phyloP scores from a whole-genome alignment of 768 basidiomycete genomes.

The Cubamyces lactineus region DNA sequence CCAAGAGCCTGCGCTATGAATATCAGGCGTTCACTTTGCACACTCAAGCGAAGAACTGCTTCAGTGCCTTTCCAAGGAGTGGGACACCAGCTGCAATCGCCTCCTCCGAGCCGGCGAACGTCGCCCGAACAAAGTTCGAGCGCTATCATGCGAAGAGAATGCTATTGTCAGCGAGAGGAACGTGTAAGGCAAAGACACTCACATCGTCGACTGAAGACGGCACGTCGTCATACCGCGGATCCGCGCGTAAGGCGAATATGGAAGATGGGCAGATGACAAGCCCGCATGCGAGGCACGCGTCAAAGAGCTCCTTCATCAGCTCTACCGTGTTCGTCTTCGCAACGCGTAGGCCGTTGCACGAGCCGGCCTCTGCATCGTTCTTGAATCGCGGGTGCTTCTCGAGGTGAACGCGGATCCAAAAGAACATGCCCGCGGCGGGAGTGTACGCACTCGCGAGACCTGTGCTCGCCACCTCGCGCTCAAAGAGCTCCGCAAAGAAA shows the following conservation, averaged over 20 bases:
- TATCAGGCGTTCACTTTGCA: no score
- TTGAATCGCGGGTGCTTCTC: slow-evolving; percentile 45
- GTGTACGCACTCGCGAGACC: slow-evolving; percentile 37
- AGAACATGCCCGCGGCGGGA: slow-evolving; percentile 56
- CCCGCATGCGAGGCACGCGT: slow-evolving; percentile 41
- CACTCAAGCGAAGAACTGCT: slow-evolving; percentile 39
- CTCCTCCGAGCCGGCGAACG: slow-evolving; percentile 53
- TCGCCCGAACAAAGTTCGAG: slow-evolving; percentile 45
- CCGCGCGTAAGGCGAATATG: slow-evolving; percentile 43
- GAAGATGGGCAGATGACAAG: slow-evolving; percentile 52
- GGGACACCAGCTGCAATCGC: slow-evolving; percentile 46
- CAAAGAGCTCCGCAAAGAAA: slow-evolving; percentile 46
- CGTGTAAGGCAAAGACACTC: slow-evolving; percentile 32
- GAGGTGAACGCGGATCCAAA: slow-evolving; percentile 53
- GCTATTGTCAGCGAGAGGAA: background rate
- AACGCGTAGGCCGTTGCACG: background rate
- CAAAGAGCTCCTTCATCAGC: slow-evolving; percentile 51
- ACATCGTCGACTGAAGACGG: slow-evolving; percentile 41
- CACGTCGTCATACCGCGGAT: slow-evolving; percentile 29
- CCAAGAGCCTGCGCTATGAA: no score
- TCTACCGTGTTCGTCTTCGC: slow-evolving; percentile 44
- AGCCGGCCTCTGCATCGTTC: slow-evolving; percentile 11
- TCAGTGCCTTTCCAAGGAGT: slow-evolving; percentile 42
- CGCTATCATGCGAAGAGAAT: slow-evolving; percentile 33
- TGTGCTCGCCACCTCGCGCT: slow-evolving; percentile 33